Base-by-base conservation (phyloP, 2,329 filamentous ascomycete genomes). In the Fusarium udum region DNA sequence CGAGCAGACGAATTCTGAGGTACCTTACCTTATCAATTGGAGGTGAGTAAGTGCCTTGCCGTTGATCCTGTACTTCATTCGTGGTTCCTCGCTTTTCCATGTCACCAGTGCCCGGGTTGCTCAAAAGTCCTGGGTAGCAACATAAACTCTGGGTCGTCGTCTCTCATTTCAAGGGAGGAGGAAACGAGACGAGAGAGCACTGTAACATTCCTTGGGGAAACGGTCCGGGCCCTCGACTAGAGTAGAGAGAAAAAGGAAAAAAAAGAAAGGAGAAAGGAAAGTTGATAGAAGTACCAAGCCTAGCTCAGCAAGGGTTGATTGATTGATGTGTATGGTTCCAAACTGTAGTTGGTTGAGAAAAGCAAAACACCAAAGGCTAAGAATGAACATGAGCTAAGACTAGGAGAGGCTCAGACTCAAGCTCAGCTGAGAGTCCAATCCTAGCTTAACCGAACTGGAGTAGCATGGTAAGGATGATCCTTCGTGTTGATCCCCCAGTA, bases 61-160 rank as follows among this genome's bases (percentile, higher is more conserved):
- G 58, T 43, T 64, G 64, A 64, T 64, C 52, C 24, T 64, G 32
- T 46, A 26, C 55, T 45, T 31, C 32, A 32, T 28, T 52, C 55
- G 45, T 46, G 49, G n/a, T n/a, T 51, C 43, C 60, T 70, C 59
- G 52, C 53, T 55, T 52, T 60, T 36, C 49, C 49, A 52, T 55
- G 39, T 37, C 26, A 70, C 60, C 59, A 12, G 49, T 52, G 26
- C 26, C 26, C 20, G 49, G 61, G 67, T 60, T 45, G 51, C 53
- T 65, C 67, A 69, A 70, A 39, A 40, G 39, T 24, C 37, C 66
- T 70, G 42, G 65, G 34, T 69, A 69, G 48, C 58, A 69, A 40
- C 45, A 69, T 51, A 34, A 53, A 69, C 43, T 68, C 46, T 68
- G 26, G n/a, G 36, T 40, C 37, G 31, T 40, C 43, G 48, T 31